These are phyloP conservation scores for Gracilaria domingensis DNA, from an alignment of 23 red algal genomes.

Conservation along the genomic window DNA sequence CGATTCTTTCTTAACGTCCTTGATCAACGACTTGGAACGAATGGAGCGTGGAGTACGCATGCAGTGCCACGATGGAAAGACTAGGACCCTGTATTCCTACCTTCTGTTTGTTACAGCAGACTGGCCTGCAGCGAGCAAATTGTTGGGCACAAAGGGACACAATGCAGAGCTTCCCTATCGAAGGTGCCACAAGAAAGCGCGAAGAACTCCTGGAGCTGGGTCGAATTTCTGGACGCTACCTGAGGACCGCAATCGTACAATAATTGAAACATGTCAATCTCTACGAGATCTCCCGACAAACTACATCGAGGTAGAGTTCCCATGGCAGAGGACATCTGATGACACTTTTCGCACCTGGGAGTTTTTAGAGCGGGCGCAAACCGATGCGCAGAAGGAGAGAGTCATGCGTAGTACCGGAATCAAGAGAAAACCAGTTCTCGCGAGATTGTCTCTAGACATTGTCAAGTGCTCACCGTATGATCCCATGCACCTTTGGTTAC, in stretches of 20 bases:
- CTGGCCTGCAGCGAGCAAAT: conserved; percentile 23
- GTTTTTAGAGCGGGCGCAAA: background rate
- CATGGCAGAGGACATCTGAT: background rate
- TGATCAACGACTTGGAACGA: background rate
- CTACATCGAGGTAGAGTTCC: background rate
- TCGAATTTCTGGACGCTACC: background rate
- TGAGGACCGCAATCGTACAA: background rate
- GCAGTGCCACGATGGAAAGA: background rate
- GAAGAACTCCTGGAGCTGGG: background rate
- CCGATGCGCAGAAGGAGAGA: background rate
- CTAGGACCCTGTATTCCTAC: background rate
- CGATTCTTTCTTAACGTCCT: background rate
- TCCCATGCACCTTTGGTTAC: conserved; percentile 22
- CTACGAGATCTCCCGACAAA: background rate
- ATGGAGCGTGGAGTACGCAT: background rate
- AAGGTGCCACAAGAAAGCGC: conserved; percentile 22
- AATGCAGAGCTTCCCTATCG: conserved; percentile 12
- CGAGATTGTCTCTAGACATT: background rate
- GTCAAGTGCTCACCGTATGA: conserved; percentile 7
- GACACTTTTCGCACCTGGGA: background rate
- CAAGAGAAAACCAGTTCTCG: background rate
- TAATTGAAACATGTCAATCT: background rate
- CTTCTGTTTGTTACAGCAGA: conserved; percentile 3
- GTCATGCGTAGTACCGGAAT: background rate
- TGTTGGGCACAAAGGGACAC: background rate